Base-by-base conservation (phyloP, 108 stramenopile genomes). In the Nitzschia sp. region DNA sequence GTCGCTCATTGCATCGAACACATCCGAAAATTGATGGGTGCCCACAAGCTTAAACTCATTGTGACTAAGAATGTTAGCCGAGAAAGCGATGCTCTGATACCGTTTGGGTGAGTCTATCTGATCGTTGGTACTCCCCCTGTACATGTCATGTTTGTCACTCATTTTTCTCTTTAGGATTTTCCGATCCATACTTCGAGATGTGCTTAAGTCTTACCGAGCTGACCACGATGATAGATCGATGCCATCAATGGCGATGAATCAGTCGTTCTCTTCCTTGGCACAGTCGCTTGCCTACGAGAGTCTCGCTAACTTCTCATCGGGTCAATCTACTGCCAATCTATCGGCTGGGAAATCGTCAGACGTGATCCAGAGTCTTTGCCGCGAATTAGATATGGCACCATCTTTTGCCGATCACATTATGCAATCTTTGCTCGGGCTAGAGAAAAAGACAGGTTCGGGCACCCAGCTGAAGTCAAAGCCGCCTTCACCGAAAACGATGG, bases 1-100 rank as follows among this genome's bases (percentile, higher is more conserved):
- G 53, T 90, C 2, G 75, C 78, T 35, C 81, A 83, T 53, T n/a
- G 67, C 3, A 83, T 82, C 23, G 81, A 77, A 26, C 76, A 68
- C 11, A 72, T 83, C 27, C 58, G 83, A 32, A 79, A 72, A 9
- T 62, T 85, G 60, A 28, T 76, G 21, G 59, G 66, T 31, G 48
- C 53, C 35, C 79, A 71, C 53, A 71, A 72, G 23, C 78, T 72
- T 34, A 55, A 68, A 17, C 48, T 79, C 8, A 66, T 85, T 29
- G 69, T 85, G 38, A 80, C 83, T 21, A 81, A 83, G 52, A 76
- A 86, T 61, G 58, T 80, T 2, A 70, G 80, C 45, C 76, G 76
- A 45, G 85, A 89, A 28, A 81, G 88, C 32, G 83, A 86, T 36
- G 65, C 69, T 30, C 71, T 79, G 25, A 72, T 89, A 19, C 85